A percentile compares a stretch with the other conserved stretches of the same genome.
These are phyloP conservation scores for Scenedesmus sp. DNA, from an alignment of 163 green algal species.

Conservation along the genomic window DNA sequence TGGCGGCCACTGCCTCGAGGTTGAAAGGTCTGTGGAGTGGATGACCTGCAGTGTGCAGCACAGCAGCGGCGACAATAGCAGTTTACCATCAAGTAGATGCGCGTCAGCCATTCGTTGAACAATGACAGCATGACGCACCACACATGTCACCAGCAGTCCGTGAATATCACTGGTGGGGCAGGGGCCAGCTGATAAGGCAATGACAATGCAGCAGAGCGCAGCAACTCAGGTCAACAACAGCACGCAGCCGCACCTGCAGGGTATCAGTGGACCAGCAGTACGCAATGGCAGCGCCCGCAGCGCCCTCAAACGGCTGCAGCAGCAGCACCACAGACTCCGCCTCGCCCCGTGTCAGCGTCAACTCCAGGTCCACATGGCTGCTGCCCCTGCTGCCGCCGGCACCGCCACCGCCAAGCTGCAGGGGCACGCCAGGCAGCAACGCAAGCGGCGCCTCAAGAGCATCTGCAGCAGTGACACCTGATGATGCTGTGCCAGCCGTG, in stretches of 20 bases:
- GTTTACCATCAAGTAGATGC: no score
- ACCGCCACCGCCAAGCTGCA: not conserved
- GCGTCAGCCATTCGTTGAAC: not conserved
- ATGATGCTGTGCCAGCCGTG: not conserved
- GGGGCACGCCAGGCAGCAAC: not conserved
- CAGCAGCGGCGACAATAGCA: not conserved
- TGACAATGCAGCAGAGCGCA: not conserved
- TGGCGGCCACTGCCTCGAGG: conserved; percentile 9
- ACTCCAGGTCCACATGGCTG: conserved; percentile 56
- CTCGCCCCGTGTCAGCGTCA: conserved; percentile 58
- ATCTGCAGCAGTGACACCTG: not conserved
- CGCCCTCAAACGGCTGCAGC: conserved; percentile 60
- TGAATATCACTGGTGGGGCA: not conserved
- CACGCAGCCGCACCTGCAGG: conserved; percentile 15
- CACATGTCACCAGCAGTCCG: no score
- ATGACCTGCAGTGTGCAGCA: conserved; percentile 24
- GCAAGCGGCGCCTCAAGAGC: not conserved
- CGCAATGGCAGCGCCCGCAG: conserved; percentile 27
- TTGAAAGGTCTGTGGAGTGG: conserved; percentile 29
- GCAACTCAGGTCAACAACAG: not conserved
- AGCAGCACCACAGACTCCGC: conserved; percentile 68
- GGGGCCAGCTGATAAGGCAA: not conserved
- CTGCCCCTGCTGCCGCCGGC: conserved; percentile 24
- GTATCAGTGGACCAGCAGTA: conserved; percentile 44
- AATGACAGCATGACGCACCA: no score